Percentiles rank a stretch among this genome's conserved stretches.
phyloP scores from a whole-genome alignment of 208 protist species.

The Leishmania martiniquensis region DNA sequence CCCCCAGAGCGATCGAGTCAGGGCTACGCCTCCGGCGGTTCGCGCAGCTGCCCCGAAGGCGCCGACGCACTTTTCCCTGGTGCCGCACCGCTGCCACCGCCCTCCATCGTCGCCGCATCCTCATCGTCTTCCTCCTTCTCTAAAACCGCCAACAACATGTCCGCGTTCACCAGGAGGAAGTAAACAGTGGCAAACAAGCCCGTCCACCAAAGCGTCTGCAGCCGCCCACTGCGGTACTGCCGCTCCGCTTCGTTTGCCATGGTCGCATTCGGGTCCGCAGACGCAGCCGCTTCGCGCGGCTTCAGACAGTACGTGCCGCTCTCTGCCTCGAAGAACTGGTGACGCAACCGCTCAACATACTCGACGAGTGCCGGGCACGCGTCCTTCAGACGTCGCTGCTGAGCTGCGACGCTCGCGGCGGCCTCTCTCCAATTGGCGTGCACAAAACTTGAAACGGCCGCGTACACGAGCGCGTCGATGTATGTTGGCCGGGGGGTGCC shows the following conservation, averaged over 20 bases:
- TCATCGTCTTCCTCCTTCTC: constrained; percentile 39
- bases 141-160: constrained; percentile 53
- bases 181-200: constrained; percentile 57
- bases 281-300: constrained; percentile 16
- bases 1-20: background rate
- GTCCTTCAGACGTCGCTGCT: constrained; percentile 53
- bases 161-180: constrained; percentile 71
- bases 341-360: constrained; percentile 79
- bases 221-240: constrained; percentile 58
- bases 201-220: constrained; percentile 58
- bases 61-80: background rate
- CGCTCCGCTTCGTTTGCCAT: constrained; percentile 32
- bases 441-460: constrained; percentile 68
- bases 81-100: background rate
- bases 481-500: constrained; percentile 59
- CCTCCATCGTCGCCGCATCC: constrained; percentile 3
- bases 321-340: constrained; percentile 81
- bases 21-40: constrained; percentile 4
- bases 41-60: background rate
- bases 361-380: constrained; percentile 61
- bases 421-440: constrained; percentile 65
- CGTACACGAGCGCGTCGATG: constrained; percentile 77
- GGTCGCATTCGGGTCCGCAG: background rate
- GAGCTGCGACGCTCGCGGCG: background rate
- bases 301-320: constrained; percentile 69